A percentile compares a stretch with the other conserved stretches of the same genome.
Evolutionary conservation across 2,329 filamentous ascomycete species (phyloP).

Genomic region (Fusarium sp.): DNA sequence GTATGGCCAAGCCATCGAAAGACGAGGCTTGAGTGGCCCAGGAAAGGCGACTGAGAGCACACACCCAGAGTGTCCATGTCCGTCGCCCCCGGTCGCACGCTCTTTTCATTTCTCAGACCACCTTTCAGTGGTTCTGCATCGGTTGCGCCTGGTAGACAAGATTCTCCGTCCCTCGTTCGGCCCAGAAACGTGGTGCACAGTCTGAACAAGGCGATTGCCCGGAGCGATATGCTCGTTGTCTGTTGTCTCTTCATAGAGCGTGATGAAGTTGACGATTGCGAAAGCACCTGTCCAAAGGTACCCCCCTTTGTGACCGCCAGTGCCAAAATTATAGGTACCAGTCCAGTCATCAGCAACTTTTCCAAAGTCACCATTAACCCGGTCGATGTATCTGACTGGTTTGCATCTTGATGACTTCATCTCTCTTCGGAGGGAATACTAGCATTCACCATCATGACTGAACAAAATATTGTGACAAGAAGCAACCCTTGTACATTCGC

Average conservation of each 20-base stretch:
- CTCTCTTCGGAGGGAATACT: neutral
- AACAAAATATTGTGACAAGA: neutral
- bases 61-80: conserved; percentile 72
- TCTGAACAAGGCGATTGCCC: conserved; percentile 57
- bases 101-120: conserved; percentile 66
- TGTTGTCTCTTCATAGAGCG: conserved; percentile 55
- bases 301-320: conserved; percentile 65
- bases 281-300: conserved; percentile 71
- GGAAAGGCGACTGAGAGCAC: conserved; percentile 64
- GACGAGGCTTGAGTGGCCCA: conserved; percentile 55
- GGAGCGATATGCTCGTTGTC: conserved; percentile 56
- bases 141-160: conserved; percentile 60
- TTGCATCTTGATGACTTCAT: conserved; percentile 12
- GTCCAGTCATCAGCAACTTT: conserved; percentile 34
- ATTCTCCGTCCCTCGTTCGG: conserved; percentile 57
- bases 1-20: conserved; percentile 62
- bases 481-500: neutral
- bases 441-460: neutral
- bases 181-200: conserved; percentile 64
- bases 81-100: conserved; percentile 57
- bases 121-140: conserved; percentile 61
- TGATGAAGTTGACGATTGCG: conserved; percentile 67
- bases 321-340: too few relatives aligned
- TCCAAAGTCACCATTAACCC: too few relatives aligned
- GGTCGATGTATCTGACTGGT: neutral